phyloP scores from a whole-genome alignment of 2,329 filamentous ascomycete genomes.

The Knoxdaviesia proteae region DNA sequence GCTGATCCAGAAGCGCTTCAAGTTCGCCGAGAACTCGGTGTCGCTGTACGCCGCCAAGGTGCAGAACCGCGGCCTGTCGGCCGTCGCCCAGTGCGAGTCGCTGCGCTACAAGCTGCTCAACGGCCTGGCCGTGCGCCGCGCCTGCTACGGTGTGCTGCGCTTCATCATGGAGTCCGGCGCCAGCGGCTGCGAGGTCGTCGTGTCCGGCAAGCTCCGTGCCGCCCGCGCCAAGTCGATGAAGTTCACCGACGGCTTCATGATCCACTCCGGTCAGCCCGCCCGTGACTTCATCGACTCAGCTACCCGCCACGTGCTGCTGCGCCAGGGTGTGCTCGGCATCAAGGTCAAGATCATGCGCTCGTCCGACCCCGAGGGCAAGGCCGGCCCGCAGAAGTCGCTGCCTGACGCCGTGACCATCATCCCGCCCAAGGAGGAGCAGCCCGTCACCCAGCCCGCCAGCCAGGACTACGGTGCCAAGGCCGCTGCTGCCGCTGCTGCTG shows the following conservation, averaged over 20 bases:
- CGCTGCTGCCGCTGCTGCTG: conserved; percentile 42
- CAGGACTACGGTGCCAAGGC: conserved; percentile 98
- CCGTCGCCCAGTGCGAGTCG: conserved; percentile 99
- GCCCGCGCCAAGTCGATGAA: conserved; percentile 99
- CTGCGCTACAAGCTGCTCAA: conserved; percentile 99
- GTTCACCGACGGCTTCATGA: conserved; percentile 99
- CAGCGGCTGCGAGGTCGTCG: conserved; percentile 99
- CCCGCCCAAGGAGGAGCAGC: conserved; percentile 98
- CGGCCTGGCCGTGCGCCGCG: conserved; percentile 93
- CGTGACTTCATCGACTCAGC: conserved; percentile 99
- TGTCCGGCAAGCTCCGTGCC: conserved; percentile 96
- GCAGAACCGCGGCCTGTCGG: conserved; percentile 98
- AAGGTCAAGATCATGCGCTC: conserved; percentile 99
- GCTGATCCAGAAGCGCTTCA: conserved; percentile 99
- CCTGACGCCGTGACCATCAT: conserved; percentile 98
- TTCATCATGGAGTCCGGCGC: conserved; percentile 99
- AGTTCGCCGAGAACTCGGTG: conserved; percentile 99
- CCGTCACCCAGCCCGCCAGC: conserved; percentile 82
- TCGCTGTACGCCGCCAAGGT: conserved; percentile 99
- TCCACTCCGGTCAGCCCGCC: conserved; percentile 98
- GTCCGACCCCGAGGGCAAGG: conserved; percentile 97
- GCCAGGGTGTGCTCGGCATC: conserved; percentile 98
- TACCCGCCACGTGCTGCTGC: conserved; percentile 97
- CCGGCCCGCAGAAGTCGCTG: conserved; percentile 88
- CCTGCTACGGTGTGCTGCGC: conserved; percentile 98